Evolutionary conservation across 345 rosid genomes (phyloP).

Genomic region (Hibiscus mutabilis): DNA sequence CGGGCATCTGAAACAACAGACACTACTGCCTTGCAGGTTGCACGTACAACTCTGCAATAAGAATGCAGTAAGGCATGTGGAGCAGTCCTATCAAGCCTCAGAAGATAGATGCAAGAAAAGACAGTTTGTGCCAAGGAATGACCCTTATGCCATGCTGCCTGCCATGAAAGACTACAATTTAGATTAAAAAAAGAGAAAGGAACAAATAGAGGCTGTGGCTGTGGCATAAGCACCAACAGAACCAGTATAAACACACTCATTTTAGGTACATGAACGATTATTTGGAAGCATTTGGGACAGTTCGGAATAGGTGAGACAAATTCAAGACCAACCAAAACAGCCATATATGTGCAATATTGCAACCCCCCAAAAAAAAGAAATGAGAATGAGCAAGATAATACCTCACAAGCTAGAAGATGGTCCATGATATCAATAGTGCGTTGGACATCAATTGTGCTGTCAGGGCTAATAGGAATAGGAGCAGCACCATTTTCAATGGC

Average conservation of each 20-base stretch:
- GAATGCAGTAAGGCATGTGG: constrained; percentile 83
- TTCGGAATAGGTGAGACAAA: background rate
- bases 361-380: background rate
- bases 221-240: background rate
- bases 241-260: background rate
- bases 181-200: constrained; percentile 1
- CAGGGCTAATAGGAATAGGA: constrained; percentile 64
- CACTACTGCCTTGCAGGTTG: constrained; percentile 90
- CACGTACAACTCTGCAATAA: constrained; percentile 74
- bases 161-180: constrained; percentile 31
- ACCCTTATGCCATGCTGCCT: constrained; percentile 99
- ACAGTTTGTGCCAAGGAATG: constrained; percentile 98
- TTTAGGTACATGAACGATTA: background rate
- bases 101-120: constrained; percentile 91
- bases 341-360: background rate
- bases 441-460: constrained; percentile 60
- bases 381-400: constrained; percentile 20
- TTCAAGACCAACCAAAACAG: background rate
- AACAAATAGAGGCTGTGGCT: background rate
- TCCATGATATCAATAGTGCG: constrained; percentile 87
- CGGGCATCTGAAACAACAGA: constrained; percentile 94
- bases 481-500: constrained; percentile 88
- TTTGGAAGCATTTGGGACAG: background rate
- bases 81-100: constrained; percentile 85
- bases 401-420: constrained; percentile 95